Evolutionary conservation across 2,329 filamentous ascomycete genomes (phyloP), one percentile per base, ranked within the genome.

Genomic region (Fusarium sp.): DNA sequence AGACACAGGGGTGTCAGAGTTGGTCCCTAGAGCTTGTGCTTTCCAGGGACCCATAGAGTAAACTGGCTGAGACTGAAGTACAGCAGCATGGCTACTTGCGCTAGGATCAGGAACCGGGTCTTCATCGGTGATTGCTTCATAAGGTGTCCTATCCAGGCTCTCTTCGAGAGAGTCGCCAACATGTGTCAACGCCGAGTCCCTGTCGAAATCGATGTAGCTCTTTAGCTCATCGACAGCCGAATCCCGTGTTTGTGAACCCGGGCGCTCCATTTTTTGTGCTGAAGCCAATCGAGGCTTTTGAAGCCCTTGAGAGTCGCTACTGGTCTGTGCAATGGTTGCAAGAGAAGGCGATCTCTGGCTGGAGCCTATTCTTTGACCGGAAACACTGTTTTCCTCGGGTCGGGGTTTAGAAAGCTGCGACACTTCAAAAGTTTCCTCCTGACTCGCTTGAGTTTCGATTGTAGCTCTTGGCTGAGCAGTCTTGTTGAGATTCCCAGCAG

Each of bases 11-110:
- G 64, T 65, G 30, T 77, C 72, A 36, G 75, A 69, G 12, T 56
- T 70, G 26, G 57, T 75, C 17, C 74, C 69, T 24, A 78, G 51
- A 32, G 75, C 73, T 41, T 76, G 73, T 36, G 77, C 58, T 50
- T 78, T 79, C 77, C 77, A 79, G 22, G 77, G 75, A 14, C 76
- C 77, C 22, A 78, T 66, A 13, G 64, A 42, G n/a, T 66, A 73
- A 18, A 51, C 38, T 35, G 77, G 69, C 22, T 77, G 72, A n/a
- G 72, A 66, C 42, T 70, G 69, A 26, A 72, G 60, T 17, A 63
- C 66, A 47, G 75, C 53, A 20, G 66, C 66, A 13, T 69, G 70
- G 24, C 32, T 36, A 42, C 28, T 54, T 26, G 62, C 44, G 24
- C 45, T 54, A 18, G 54, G 20, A 35, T 32, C 53, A 22, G 41